These are phyloP conservation scores for Sutorius eximius DNA, from an alignment of 1,284 basidiomycete species.

Conservation along the genomic window DNA sequence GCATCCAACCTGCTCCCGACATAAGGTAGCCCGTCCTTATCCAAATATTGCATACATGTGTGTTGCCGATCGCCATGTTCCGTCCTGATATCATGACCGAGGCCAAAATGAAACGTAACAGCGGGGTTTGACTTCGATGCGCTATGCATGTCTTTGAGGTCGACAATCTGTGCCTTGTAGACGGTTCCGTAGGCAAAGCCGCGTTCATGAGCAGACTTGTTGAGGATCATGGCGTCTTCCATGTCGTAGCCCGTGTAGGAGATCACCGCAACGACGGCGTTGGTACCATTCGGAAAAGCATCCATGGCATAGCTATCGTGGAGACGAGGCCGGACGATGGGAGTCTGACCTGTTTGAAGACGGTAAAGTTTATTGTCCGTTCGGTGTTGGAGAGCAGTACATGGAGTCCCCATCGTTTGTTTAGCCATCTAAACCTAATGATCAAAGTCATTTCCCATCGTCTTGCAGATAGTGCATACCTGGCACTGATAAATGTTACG, in stretches of 20 bases:
- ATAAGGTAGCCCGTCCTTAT: constrained; percentile 83
- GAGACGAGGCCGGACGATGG: constrained; percentile 88
- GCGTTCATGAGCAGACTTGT: constrained; percentile 98
- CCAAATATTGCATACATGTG: constrained; percentile 62
- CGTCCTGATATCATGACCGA: constrained; percentile 74
- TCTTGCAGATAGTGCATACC: constrained; percentile 40
- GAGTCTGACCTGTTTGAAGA: constrained; percentile 93
- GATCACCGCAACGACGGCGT: constrained; percentile 98
- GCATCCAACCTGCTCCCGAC: constrained; percentile 71
- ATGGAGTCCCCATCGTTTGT: constrained; percentile 99
- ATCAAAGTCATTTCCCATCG: constrained; percentile 11
- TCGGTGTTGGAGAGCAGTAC: constrained; percentile 85
- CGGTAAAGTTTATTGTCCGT: constrained; percentile 99
- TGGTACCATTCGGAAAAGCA: constrained; percentile 97
- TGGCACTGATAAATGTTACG: constrained; percentile 89
- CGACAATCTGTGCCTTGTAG: constrained; percentile 94
- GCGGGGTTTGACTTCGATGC: constrained; percentile 53
- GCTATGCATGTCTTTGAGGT: constrained; percentile 81
- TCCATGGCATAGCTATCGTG: constrained; percentile 99
- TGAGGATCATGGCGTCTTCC: constrained; percentile 99
- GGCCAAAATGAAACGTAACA: constrained; percentile 81
- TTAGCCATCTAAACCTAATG: constrained; percentile 85
- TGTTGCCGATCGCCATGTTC: constrained; percentile 59
- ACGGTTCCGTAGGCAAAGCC: constrained; percentile 97
- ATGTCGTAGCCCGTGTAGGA: constrained; percentile 99